Evolutionary conservation across 345 rosid genomes (phyloP).

Genomic region (Eutrema japonicum): DNA sequence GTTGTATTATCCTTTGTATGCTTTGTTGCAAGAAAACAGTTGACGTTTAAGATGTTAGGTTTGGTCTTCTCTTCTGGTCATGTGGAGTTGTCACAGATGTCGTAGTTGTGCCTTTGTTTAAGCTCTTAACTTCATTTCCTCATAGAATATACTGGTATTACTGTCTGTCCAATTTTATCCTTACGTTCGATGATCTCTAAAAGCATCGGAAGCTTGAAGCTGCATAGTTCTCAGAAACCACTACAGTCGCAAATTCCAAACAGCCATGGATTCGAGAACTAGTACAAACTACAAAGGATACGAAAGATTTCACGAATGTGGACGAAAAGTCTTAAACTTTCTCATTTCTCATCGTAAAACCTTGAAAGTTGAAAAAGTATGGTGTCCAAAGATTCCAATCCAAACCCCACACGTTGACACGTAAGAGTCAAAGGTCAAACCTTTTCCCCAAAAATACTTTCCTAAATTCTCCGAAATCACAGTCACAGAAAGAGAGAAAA

Average conservation of each 20-base stretch:
- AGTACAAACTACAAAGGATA: no score
- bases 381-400: no score
- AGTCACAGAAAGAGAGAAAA: background rate
- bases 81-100: background rate
- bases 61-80: background rate
- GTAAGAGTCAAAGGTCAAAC: constrained; percentile 42
- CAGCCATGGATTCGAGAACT: no score
- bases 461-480: constrained; percentile 21
- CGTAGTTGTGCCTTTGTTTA: background rate
- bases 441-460: constrained; percentile 7
- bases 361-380: no score
- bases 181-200: background rate
- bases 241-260: background rate
- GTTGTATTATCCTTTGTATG: no score
- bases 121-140: no score
- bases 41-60: background rate
- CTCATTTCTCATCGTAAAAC: no score
- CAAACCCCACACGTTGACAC: background rate
- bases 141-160: no score
- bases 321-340: no score
- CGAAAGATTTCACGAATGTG: no score
- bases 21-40: no score
- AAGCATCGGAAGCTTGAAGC: background rate
- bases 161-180: no score
- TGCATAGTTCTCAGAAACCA: background rate